Percentiles rank a stretch among this genome's conserved stretches.
These are phyloP conservation scores for Chlorella sp. DNA, from an alignment of 139 green algal genomes.

Conservation along the genomic window DNA sequence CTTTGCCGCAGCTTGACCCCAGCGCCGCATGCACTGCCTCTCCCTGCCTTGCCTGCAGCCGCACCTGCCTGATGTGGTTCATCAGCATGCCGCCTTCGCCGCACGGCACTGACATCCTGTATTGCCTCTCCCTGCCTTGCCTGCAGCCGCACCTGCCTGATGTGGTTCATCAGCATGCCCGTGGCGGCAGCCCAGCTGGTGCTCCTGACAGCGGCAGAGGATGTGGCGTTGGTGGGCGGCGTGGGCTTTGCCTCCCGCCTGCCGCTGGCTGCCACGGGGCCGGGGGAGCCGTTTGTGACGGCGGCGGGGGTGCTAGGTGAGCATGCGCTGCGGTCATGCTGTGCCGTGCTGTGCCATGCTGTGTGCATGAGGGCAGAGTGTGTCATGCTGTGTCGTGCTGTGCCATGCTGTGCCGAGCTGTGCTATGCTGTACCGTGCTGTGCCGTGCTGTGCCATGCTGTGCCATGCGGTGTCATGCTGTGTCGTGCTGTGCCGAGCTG, in stretches of 20 bases:
- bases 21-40: background rate
- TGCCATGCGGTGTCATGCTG: no score
- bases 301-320: constrained; percentile 70
- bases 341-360: background rate
- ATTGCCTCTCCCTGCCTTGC: background rate
- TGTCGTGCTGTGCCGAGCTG: no score
- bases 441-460: no score
- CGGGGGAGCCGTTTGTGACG: constrained; percentile 71
- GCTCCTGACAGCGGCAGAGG: constrained; percentile 75
- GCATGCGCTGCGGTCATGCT: background rate
- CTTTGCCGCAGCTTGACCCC: no score
- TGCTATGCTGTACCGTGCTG: no score
- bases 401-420: no score
- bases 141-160: background rate
- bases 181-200: constrained; percentile 78
- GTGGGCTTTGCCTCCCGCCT: constrained; percentile 58
- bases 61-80: constrained; percentile 65
- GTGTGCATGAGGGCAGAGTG: no score
- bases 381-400: no score
- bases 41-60: background rate
- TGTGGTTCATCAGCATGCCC: constrained; percentile 53
- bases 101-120: no score
- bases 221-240: constrained; percentile 52
- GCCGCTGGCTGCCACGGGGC: constrained; percentile 70
- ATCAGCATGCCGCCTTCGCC: no score